Evolutionary conservation across 768 basidiomycete species (phyloP).

Genomic region (Boletus reticulatus): DNA sequence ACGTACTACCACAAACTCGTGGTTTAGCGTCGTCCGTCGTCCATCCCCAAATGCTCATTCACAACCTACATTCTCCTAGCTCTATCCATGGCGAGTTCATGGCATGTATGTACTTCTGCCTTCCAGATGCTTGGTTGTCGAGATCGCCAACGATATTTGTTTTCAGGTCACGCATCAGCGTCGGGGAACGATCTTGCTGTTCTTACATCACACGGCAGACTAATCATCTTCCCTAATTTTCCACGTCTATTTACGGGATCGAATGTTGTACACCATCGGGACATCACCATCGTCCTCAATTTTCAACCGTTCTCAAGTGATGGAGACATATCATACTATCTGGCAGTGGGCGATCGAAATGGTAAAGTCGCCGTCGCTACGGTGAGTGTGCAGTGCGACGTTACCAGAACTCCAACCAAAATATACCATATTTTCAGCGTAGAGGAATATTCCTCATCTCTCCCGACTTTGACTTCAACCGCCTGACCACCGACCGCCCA

Average conservation of each 20-base stretch:
- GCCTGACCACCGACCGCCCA: conserved; percentile 27
- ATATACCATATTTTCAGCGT: not conserved
- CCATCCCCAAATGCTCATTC: conserved; percentile 22
- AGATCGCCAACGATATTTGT: not conserved
- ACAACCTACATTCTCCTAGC: conserved; percentile 1
- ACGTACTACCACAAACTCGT: conserved; percentile 23
- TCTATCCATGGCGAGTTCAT: conserved; percentile 18
- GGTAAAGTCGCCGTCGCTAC: conserved; percentile 47
- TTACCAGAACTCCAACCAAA: not conserved
- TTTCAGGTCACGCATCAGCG: conserved; percentile 42
- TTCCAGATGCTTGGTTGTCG: not conserved
- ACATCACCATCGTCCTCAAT: conserved; percentile 28
- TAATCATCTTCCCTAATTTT: conserved; percentile 29
- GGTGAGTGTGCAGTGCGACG: conserved; percentile 24
- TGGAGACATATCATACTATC: conserved; percentile 39
- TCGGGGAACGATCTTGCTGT: conserved; percentile 41
- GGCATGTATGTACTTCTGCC: conserved; percentile 22
- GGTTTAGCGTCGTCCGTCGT: conserved; percentile 11
- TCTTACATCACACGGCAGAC: conserved; percentile 27
- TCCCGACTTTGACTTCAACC: conserved; percentile 21
- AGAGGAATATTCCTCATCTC: conserved; percentile 29
- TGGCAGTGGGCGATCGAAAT: conserved; percentile 43
- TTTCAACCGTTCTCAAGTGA: conserved; percentile 17
- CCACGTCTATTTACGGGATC: conserved; percentile 21
- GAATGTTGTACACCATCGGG: conserved; percentile 40